Evolutionary conservation across 345 rosid species (phyloP).

Genomic region (Ricinus communis): DNA sequence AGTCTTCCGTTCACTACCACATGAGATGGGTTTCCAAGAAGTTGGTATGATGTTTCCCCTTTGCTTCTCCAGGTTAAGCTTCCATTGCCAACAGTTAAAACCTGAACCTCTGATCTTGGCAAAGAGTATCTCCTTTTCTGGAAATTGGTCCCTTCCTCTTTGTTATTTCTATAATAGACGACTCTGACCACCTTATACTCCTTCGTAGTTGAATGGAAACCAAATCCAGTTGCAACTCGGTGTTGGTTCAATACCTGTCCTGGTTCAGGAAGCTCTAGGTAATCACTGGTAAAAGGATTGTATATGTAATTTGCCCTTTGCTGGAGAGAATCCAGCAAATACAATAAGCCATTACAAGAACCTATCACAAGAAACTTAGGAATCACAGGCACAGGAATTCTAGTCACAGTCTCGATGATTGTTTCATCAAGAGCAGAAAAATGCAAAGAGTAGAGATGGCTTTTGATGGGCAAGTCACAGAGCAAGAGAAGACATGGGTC

Average conservation of each 20-base stretch:
- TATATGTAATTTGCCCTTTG: slow-evolving; percentile 43
- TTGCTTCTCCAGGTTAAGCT: slow-evolving; percentile 32
- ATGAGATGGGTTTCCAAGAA: neutral
- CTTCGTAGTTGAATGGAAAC: slow-evolving; percentile 43
- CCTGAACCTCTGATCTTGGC: slow-evolving; percentile 46
- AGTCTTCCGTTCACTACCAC: slow-evolving; percentile 31
- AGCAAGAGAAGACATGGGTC: no score
- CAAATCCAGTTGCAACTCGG: slow-evolving; percentile 61
- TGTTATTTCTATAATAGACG: neutral
- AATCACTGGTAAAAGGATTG: slow-evolving; percentile 58
- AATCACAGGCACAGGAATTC: slow-evolving; percentile 38
- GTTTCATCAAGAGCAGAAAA: slow-evolving; percentile 29
- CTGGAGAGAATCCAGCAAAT: slow-evolving; percentile 47
- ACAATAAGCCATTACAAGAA: slow-evolving; percentile 62
- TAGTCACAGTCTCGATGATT: slow-evolving; percentile 33
- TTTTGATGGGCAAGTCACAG: slow-evolving; percentile 27
- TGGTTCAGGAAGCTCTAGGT: slow-evolving; percentile 42
- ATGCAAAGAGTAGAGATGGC: slow-evolving; percentile 54
- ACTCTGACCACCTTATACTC: slow-evolving; percentile 58
- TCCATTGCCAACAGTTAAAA: slow-evolving; percentile 50
- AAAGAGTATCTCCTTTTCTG: no score
- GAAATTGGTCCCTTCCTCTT: neutral
- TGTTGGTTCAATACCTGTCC: slow-evolving; percentile 35
- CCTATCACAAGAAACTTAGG: slow-evolving; percentile 56
- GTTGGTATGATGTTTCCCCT: slow-evolving; percentile 3